phyloP scores from a whole-genome alignment of 2,329 filamentous ascomycete species.

The Sarocladium oryzae region DNA sequence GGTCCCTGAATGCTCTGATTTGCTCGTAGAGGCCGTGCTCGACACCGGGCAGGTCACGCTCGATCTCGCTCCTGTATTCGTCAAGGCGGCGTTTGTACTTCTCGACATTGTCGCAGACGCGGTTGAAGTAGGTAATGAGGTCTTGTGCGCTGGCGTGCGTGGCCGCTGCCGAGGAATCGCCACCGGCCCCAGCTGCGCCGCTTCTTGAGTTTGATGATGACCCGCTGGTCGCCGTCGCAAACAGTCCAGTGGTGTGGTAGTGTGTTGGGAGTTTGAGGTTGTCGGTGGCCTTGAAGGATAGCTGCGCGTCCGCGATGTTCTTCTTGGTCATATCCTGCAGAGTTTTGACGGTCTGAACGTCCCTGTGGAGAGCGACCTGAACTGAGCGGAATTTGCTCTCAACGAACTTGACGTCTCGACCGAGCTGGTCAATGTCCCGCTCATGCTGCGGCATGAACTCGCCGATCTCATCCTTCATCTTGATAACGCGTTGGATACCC shows the following conservation, averaged over 20 bases:
- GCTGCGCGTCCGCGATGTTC: slow-evolving; percentile 63
- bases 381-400: slow-evolving; percentile 41
- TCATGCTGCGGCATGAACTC: slow-evolving; percentile 55
- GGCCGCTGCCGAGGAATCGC: slow-evolving; percentile 25
- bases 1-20: slow-evolving; percentile 30
- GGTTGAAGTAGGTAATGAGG: slow-evolving; percentile 39
- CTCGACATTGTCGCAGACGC: slow-evolving; percentile 35
- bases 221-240: slow-evolving; percentile 25
- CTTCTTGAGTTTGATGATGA: background rate
- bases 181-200: background rate
- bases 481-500: slow-evolving; percentile 73
- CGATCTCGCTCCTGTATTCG: slow-evolving; percentile 38
- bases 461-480: slow-evolving; percentile 69
- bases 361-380: slow-evolving; percentile 41
- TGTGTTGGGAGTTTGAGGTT: slow-evolving; percentile 64
- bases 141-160: slow-evolving; percentile 34
- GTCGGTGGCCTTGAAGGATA: slow-evolving; percentile 67
- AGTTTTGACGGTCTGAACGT: slow-evolving; percentile 57
- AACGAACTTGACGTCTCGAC: slow-evolving; percentile 42
- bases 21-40: slow-evolving; percentile 40
- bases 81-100: slow-evolving; percentile 37
- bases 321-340: slow-evolving; percentile 54
- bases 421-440: slow-evolving; percentile 38
- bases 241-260: slow-evolving; percentile 43
- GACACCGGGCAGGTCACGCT: slow-evolving; percentile 41